Conservation (phyloP, 148 eudicot genomes). For the Polygonum maritimum region DNA sequence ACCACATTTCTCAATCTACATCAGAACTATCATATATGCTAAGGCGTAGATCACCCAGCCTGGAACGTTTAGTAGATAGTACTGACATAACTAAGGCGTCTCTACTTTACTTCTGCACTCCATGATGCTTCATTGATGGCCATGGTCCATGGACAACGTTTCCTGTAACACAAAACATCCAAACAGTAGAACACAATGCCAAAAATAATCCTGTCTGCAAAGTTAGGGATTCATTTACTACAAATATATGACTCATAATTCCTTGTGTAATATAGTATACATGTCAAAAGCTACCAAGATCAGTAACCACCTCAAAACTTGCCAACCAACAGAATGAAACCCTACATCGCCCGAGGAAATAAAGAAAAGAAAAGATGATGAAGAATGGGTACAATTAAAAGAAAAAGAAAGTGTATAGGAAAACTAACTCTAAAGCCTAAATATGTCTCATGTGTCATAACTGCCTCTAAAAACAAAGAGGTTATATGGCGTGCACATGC, state of each 20-base stretch:
- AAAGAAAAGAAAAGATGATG: background rate
- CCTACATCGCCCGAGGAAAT: background rate
- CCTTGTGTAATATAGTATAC: background rate
- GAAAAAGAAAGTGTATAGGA: constrained; percentile 7
- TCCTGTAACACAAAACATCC: background rate
- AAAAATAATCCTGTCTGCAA: background rate
- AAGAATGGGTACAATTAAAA: background rate
- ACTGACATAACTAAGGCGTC: too few relatives aligned
- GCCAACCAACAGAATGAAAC: constrained; percentile 6
- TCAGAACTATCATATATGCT: too few relatives aligned
- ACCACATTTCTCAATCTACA: too few relatives aligned
- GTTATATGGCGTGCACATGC: background rate
- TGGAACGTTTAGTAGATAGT: too few relatives aligned
- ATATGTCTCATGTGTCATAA: background rate
- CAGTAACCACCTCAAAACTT: background rate
- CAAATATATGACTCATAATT: background rate
- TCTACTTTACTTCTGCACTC: too few relatives aligned
- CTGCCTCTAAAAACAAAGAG: background rate
- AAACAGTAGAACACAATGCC: background rate
- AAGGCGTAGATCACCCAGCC: too few relatives aligned
- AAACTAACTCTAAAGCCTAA: constrained; percentile 7
- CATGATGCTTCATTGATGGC: too few relatives aligned
- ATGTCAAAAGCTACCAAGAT: background rate
- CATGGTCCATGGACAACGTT: background rate
- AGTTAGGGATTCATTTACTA: background rate